Base-by-base conservation (phyloP, 176 grass and related monocot species). In the Triticum urartu region DNA sequence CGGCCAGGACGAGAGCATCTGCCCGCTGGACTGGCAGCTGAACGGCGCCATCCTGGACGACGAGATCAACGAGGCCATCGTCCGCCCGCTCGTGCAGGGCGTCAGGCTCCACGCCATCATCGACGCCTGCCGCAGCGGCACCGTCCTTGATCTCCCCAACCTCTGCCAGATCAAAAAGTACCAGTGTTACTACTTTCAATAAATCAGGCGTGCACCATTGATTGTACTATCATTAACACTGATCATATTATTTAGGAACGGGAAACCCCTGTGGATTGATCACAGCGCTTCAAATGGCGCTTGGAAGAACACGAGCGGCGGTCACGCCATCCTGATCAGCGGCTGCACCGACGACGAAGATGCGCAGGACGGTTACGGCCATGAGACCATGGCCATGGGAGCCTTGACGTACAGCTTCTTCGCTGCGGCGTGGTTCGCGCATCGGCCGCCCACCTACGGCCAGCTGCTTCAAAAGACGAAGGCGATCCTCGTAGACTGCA, bases 361-460 rank as follows among this genome's bases (percentile, higher is more conserved):
- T 47, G 22, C 71, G 12, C 39, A 47, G 14, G 71, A 74, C 9
- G 22, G 13, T 47, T 74, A n/a, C 71, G 71, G 40, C 40, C 39
- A 35, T 45, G 48, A 78, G 5, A 47, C 40, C 71, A 24, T 56
- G 30, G 77, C n/a, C 72, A 59, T 86, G 79, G 88, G 96, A 10
- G 96, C 96, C 33, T 93, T 98, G 90, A 98, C 96, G 35, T 90
- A 92, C 91, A 95, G 96, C 78, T 94, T 95, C 84, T 88, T 98
- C 63, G 77, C 79, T 48, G 91, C 90, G 2, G 14, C 93, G 40
- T 88, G 93, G 69, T 89, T 5, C 14, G 90, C 93, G 62, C 93
- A 88, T 5, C 30, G 56, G 1, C 72, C 86, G 71, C 39, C 25
- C 47, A 98, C 93, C 39, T 98, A 98, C 30, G 95, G 95, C 10